Evolutionary conservation across 75 land plant species (phyloP), one percentile per base, ranked within the genome.

Genomic region (Cunninghamia lanceolata): DNA sequence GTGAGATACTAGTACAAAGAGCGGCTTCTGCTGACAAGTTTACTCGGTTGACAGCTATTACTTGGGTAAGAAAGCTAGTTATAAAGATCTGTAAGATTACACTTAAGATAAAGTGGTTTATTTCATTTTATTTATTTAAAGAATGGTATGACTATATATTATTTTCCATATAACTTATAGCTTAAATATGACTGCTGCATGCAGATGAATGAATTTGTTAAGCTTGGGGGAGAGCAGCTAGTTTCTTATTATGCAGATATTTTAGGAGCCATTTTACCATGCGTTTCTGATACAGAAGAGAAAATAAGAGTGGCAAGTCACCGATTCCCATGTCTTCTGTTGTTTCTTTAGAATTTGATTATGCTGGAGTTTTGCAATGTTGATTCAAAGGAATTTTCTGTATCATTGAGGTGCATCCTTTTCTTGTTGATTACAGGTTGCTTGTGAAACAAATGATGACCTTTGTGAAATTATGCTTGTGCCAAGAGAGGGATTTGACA

Each of bases 181-280:
- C 28, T 84, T 84, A 25, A 75, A n/a, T 16, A 30, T n/a, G 40
- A 34, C 21, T 81, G 38, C 39, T 76, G 73, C 9, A 83, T 93
- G 86, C 93, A 98, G 99, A 95, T 98, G 84, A 93, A 95, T 86
- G 99, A 98, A 85, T 97, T 98, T 93, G 99, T 98, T 81, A 97
- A 94, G 90, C 99, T 98, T 81, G 99, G 98, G 63, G 99, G 99
- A 19, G 95, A 97, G 76, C 99, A 97, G 87, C 95, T 98, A 82
- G 94, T 98, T 84, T 96, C 98, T 43, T 94, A 97, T 86, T 98
- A 97, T 92, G 96, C 97, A 84, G 96, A 95, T 81, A 98, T 98
- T 78, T 63, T 98, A 10, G 99, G 99, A 70, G 96, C 99, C 11
- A 93, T 98, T 86, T 89, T 98, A 59, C 99, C 99, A 9, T 94